Evolutionary conservation across 306 rosid genomes (phyloP), one percentile per base, ranked within the genome.

Genomic region (Carpinus viminea): DNA sequence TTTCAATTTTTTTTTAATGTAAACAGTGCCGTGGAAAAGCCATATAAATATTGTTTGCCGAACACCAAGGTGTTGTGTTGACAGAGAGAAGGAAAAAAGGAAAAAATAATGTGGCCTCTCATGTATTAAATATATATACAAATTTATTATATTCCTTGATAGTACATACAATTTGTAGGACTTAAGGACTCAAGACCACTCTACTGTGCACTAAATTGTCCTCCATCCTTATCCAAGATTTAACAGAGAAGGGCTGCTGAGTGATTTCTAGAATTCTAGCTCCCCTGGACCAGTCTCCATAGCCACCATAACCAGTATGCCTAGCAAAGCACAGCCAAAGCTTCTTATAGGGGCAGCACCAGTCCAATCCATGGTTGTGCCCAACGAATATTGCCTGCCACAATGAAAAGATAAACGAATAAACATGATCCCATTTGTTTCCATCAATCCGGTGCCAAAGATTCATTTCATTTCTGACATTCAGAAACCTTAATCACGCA

Each of bases 351-450:
- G 94, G 98, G 81, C 98, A 93, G 76, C 98, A 91, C 96, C 96
- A 93, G 45, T 91, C 96, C 78, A 93, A 85, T 59, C 98, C 98
- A 77, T 93, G 98, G 87, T 91, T 88, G 85, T 91, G 98, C 76
- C 96, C 96, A 41, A 89, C 98, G 84, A 93, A 93, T 79, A 91
- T 81, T 75, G 93, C 96, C 98, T 93, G 86, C 80, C 17, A 68
- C 76, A 77, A 64, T 60, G 78, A 74, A 74, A 74, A 54, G 31
- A 34, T 55, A 90, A 78, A 57, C 60, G 60, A 3, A 50, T 38
- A 15, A 48, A 68, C 31, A 59, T 20, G 76, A 57, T 20, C 48
- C 38, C 69, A 45, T 13, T 76, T 45, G 28, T 43, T 26, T 50
- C 36, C 68, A 72, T 24, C 55, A 52, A 21, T 12, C 65, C 41